Percentiles rank a stretch among this genome's conserved stretches.
Evolutionary conservation across 345 rosid genomes (phyloP).

Genomic region (Sisymbrium altissimum): DNA sequence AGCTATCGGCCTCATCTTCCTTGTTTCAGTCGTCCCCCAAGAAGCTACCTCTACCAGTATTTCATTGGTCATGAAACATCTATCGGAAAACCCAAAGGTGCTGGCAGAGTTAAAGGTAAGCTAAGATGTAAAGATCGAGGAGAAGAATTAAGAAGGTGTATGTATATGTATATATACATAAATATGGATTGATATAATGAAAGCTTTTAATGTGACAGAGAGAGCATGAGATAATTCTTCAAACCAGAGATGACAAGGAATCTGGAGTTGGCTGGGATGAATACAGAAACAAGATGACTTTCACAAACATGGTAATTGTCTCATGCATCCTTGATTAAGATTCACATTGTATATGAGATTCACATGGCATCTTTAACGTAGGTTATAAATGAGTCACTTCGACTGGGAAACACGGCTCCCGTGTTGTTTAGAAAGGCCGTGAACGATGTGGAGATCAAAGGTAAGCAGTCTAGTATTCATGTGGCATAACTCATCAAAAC

Average conservation of each 20-base stretch:
- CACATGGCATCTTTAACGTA: not conserved
- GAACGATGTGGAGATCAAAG: conserved; percentile 35
- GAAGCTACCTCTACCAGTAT: conserved; percentile 17
- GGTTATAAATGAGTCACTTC: not conserved
- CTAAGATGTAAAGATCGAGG: not conserved
- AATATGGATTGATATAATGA: not conserved
- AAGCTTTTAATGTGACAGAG: not conserved
- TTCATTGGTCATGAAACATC: conserved; percentile 16
- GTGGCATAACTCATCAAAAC: not conserved
- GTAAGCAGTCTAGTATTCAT: conserved; percentile 6
- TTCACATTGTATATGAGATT: not conserved
- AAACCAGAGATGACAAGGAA: not conserved
- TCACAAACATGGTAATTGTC: not conserved
- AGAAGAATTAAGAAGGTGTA: too few relatives aligned
- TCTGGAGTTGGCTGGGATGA: not conserved
- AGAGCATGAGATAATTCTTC: not conserved
- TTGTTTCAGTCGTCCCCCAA: not conserved
- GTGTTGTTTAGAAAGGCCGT: conserved; percentile 36
- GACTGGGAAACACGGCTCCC: conserved; percentile 30
- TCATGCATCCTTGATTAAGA: not conserved
- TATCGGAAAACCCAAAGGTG: conserved; percentile 26
- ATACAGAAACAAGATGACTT: not conserved
- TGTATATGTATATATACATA: too few relatives aligned
- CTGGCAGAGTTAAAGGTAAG: conserved; percentile 23
- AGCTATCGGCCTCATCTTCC: not conserved